Evolutionary conservation across 2,329 filamentous ascomycete genomes (phyloP), one percentile per base, ranked within the genome.

Genomic region (Zalaria sp.): DNA sequence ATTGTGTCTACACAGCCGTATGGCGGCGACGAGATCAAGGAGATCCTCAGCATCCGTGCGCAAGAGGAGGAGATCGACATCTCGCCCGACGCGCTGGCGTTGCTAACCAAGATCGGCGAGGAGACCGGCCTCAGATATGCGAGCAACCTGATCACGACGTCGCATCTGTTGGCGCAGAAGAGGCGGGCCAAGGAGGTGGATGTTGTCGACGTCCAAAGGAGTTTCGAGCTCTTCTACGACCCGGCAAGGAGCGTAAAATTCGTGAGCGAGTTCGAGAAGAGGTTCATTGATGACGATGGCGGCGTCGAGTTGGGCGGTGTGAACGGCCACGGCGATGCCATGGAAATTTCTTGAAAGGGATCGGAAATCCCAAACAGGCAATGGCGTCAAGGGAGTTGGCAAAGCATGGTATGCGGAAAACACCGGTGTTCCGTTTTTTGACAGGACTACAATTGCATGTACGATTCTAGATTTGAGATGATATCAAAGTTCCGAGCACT

Each of bases 91-190:
- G 89, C 91, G 0, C 73, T 98, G 8, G 88, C 88, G 1, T 74
- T 98, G 9, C 75, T 98, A 32, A 93, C 91, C 47, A 96, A 96
- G 70, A 93, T 96, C 53, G 91, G 88, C 27, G 76, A 88, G 55
- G 91, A 98, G 62, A 81, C 87, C 1, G 89, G 89, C 25, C 71
- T 98, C 39, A 75, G 91, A 52, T 98, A 98, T 59, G 89, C 88
- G n/a, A 93, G 86, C 67, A 95, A 98, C 60, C 79, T 98, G 43
- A 95, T 98, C 63, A 93, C 84, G 25, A 95, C 91, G 2, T 91
- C 86, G 4, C 83, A 93, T 61, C 74, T 98, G 36, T 73, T 96
- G 39, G 79, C 78, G 47, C 79, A 83, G 54, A 96, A 95, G 73
- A 77, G 88, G 50, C 82, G 79, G 56, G 81, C 82, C 10, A 85